Percentiles rank a stretch among this genome's conserved stretches.
phyloP scores from a whole-genome alignment of 495 filamentous ascomycete genomes.

The Penicillium bialowiezense region DNA sequence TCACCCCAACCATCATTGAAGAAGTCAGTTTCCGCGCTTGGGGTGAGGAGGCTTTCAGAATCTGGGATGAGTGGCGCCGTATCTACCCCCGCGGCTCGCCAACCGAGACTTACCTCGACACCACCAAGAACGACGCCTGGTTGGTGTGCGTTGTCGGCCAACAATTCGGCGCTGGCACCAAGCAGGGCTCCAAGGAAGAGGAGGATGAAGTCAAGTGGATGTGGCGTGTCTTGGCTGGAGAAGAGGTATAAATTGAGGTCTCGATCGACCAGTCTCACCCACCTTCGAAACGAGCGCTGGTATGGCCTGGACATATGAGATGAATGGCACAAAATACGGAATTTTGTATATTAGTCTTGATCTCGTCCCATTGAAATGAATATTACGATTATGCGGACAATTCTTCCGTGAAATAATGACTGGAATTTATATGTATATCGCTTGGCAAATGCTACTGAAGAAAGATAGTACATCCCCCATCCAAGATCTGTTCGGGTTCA shows the following conservation, averaged over 20 bases:
- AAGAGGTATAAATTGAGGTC: conserved; percentile 11
- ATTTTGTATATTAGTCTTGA: conserved; percentile 28
- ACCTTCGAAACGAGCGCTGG: neutral
- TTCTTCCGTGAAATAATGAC: conserved; percentile 5
- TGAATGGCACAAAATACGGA: conserved; percentile 20
- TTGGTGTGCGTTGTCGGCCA: conserved; percentile 91
- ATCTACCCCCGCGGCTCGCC: conserved; percentile 68
- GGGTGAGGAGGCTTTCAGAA: conserved; percentile 93
- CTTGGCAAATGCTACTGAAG: conserved; percentile 11
- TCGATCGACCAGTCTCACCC: conserved; percentile 3
- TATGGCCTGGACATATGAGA: conserved; percentile 7
- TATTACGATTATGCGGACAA: conserved; percentile 10
- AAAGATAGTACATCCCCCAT: conserved; percentile 1
- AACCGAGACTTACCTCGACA: conserved; percentile 67
- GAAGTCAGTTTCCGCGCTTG: conserved; percentile 92
- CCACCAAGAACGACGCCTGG: conserved; percentile 68
- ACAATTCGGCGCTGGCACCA: conserved; percentile 56
- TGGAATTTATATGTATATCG: conserved; percentile 3
- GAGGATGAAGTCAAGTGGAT: conserved; percentile 43
- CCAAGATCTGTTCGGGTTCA: neutral
- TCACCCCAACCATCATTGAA: conserved; percentile 97
- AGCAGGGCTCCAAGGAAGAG: conserved; percentile 41
- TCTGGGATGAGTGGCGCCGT: conserved; percentile 90
- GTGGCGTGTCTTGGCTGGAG: conserved; percentile 39
- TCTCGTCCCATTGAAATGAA: conserved; percentile 15